These are phyloP conservation scores for Colletotrichum theobromicola DNA, from an alignment of 2,329 filamentous ascomycete genomes.

Conservation along the genomic window DNA sequence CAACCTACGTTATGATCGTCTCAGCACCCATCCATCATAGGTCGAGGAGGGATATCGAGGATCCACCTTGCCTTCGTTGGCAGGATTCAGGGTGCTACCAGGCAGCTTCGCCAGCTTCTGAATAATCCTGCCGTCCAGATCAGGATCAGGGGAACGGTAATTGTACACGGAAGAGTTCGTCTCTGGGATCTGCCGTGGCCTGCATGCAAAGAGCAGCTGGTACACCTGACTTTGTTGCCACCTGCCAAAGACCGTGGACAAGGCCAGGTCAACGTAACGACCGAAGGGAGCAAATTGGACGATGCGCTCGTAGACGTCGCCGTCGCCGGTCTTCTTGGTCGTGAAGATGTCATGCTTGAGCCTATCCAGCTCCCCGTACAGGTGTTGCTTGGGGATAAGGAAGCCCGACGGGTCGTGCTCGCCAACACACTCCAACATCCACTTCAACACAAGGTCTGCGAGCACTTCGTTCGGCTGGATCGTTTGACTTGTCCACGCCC, in stretches of 20 bases:
- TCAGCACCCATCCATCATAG: background rate
- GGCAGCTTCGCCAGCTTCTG: slow-evolving; percentile 5
- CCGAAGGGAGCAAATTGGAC: background rate
- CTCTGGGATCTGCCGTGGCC: background rate
- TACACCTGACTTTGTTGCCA: slow-evolving; percentile 4
- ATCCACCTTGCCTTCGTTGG: background rate
- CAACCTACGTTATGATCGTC: background rate
- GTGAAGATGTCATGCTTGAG: background rate
- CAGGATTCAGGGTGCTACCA: background rate
- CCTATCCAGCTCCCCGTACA: background rate
- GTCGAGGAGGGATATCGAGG: background rate
- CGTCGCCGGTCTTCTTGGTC: background rate
- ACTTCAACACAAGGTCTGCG: slow-evolving; percentile 22
- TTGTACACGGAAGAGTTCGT: slow-evolving; percentile 9
- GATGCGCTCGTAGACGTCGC: slow-evolving; percentile 1
- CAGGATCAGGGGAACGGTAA: slow-evolving; percentile 1
- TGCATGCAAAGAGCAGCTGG: slow-evolving; percentile 4
- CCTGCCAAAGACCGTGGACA: background rate
- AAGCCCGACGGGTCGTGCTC: slow-evolving; percentile 13
- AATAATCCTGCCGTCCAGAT: background rate
- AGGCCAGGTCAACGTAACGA: background rate
- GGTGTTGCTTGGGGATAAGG: slow-evolving; percentile 3
- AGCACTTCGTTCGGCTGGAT: slow-evolving; percentile 26
- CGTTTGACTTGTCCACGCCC: slow-evolving; percentile 21
- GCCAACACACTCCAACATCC: slow-evolving; percentile 25